A percentile compares a stretch with the other conserved stretches of the same genome.
phyloP scores from a whole-genome alignment of 768 basidiomycete genomes.

The Favolaschia claudopus region DNA sequence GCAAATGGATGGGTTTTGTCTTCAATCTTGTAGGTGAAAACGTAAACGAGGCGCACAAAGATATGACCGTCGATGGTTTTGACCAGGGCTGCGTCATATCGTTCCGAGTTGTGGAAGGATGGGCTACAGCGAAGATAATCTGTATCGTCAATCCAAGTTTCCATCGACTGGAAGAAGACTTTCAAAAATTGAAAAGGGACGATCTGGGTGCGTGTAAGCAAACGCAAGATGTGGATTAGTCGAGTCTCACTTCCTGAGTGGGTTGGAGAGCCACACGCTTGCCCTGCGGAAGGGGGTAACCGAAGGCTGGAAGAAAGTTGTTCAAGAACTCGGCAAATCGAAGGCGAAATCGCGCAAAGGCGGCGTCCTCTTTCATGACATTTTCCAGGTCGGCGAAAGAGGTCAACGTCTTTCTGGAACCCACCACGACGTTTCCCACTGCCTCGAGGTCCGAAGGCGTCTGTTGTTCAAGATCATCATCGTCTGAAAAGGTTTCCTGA shows the following conservation, averaged over 20 bases:
- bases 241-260: not conserved
- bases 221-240: not conserved
- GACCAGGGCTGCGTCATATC: slow-evolving; percentile 22
- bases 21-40: not conserved
- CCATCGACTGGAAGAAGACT: slow-evolving; percentile 26
- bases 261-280: not conserved
- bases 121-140: slow-evolving; percentile 34
- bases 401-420: not conserved
- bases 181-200: slow-evolving; percentile 17
- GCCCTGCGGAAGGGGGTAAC: not conserved
- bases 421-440: slow-evolving; percentile 11
- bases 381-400: slow-evolving; percentile 4
- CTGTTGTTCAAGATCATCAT: slow-evolving; percentile 6
- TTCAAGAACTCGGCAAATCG: slow-evolving; percentile 7
- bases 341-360: slow-evolving; percentile 16
- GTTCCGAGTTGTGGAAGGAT: not conserved
- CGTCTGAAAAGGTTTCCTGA: not conserved
- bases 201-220: not conserved
- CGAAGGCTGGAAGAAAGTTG: not conserved
- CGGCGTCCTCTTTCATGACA: not conserved
- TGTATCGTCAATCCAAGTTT: slow-evolving; percentile 25
- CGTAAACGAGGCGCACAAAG: not conserved
- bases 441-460: not conserved
- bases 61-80: not conserved
- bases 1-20: not conserved